Evolutionary conservation across 495 filamentous ascomycete species (phyloP).

Genomic region (Trichoderma virens): DNA sequence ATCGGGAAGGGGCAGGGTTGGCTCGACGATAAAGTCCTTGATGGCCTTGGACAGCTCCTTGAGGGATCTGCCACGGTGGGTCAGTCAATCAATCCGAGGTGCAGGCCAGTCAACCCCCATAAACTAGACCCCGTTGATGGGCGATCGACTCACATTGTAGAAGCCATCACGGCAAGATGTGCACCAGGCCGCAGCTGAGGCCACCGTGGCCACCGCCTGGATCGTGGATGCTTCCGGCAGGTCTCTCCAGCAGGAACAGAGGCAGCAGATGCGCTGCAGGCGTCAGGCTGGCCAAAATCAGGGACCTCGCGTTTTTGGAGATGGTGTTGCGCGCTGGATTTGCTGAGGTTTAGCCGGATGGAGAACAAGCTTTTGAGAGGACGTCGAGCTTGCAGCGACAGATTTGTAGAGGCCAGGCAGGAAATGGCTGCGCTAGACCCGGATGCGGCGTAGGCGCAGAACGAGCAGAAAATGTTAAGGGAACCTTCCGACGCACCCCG

Average conservation of each 20-base stretch:
- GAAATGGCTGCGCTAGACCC: background rate
- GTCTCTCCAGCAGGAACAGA: background rate
- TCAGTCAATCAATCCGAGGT: background rate
- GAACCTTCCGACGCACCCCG: conserved; percentile 1
- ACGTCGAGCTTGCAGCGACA: background rate
- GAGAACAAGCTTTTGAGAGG: background rate
- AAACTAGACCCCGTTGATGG: background rate
- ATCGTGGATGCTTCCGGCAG: background rate
- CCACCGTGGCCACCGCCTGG: background rate
- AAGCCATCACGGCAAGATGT: background rate
- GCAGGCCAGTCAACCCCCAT: background rate
- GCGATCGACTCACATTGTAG: background rate
- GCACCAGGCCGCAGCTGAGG: background rate
- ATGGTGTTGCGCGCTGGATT: background rate
- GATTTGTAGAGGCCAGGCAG: background rate
- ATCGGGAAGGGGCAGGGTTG: conserved; percentile 53
- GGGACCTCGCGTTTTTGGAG: background rate
- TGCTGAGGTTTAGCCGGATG: background rate
- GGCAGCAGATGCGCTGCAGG: no score
- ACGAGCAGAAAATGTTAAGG: background rate
- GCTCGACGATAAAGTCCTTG: conserved; percentile 39
- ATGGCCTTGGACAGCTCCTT: conserved; percentile 58
- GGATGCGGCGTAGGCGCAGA: background rate
- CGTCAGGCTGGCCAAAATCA: background rate
- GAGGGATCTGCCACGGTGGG: conserved; percentile 25